Evolutionary conservation across 1,139 yeast species (phyloP).

Genomic region (Sugiyamaella grinbergsii): DNA sequence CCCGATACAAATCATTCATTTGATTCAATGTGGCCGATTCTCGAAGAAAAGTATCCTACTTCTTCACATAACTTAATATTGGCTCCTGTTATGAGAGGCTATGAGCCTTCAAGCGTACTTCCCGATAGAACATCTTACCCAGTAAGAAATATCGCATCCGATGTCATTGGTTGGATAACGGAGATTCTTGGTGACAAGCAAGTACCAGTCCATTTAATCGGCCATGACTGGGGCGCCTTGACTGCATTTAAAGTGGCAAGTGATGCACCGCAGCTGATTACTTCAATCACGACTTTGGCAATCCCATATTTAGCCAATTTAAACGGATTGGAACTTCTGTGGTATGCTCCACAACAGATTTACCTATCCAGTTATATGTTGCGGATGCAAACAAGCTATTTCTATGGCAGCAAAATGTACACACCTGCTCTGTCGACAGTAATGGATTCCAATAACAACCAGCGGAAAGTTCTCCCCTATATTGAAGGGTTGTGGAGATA

Average conservation of each 20-base stretch:
- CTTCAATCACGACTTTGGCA: constrained; percentile 31
- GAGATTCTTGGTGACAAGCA: constrained; percentile 22
- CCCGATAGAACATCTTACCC: constrained; percentile 22
- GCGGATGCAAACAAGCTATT: constrained; percentile 32
- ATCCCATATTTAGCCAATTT: constrained; percentile 35
- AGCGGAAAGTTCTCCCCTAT: constrained; percentile 24
- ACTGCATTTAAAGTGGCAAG: constrained; percentile 29
- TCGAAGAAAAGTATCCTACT: constrained; percentile 25
- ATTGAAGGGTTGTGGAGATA: constrained; percentile 31
- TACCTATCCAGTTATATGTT: constrained; percentile 35
- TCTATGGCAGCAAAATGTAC: constrained; percentile 22
- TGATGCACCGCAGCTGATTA: constrained; percentile 29
- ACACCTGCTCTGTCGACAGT: constrained; percentile 6
- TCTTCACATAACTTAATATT: constrained; percentile 25
- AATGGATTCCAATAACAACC: constrained; percentile 1
- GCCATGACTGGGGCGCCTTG: constrained; percentile 40
- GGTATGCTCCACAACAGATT: constrained; percentile 31
- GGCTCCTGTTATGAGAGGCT: constrained; percentile 36
- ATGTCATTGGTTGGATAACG: constrained; percentile 27
- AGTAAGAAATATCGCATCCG: constrained; percentile 28
- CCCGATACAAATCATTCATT: constrained; percentile 34
- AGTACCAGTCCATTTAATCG: constrained; percentile 32
- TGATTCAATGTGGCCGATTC: constrained; percentile 27
- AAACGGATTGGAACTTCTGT: constrained; percentile 17
- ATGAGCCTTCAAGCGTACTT: constrained; percentile 33